These are phyloP conservation scores for Malassezia caprae DNA, from an alignment of 1,284 basidiomycete genomes.

Conservation along the genomic window DNA sequence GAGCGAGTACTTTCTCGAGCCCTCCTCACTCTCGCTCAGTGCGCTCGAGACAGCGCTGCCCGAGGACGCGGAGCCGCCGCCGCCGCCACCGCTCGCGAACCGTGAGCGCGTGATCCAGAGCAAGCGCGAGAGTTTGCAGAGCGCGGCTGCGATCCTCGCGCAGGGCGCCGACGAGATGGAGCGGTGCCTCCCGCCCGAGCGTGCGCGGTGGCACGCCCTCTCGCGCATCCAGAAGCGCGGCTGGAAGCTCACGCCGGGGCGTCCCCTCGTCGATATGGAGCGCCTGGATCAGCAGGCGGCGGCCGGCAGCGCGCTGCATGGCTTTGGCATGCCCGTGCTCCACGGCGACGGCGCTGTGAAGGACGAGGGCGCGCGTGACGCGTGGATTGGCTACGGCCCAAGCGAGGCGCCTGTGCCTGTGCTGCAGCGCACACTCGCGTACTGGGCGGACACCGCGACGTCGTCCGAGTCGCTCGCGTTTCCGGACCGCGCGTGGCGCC, in stretches of 20 bases:
- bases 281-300: slow-evolving; percentile 18
- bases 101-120: slow-evolving; percentile 25
- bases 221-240: slow-evolving; percentile 24
- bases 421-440: slow-evolving; percentile 26
- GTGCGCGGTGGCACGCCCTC: slow-evolving; percentile 26
- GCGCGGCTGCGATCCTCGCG: slow-evolving; percentile 25
- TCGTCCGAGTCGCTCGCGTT: slow-evolving; percentile 20
- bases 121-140: slow-evolving; percentile 20
- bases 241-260: slow-evolving; percentile 31
- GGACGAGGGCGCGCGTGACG: slow-evolving; percentile 36
- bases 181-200: slow-evolving; percentile 16
- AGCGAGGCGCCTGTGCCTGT: slow-evolving; percentile 28
- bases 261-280: slow-evolving; percentile 34
- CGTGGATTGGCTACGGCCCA: slow-evolving; percentile 37
- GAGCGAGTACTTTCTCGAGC: slow-evolving; percentile 15
- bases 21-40: slow-evolving; percentile 11
- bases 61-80: slow-evolving; percentile 6
- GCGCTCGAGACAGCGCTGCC: not conserved
- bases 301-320: slow-evolving; percentile 13
- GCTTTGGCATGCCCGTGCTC: slow-evolving; percentile 32
- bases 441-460: slow-evolving; percentile 24
- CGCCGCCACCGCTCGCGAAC: slow-evolving; percentile 8
- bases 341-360: slow-evolving; percentile 29
- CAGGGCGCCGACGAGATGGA: slow-evolving; percentile 26
- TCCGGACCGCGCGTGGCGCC: slow-evolving; percentile 25